Evolutionary conservation across 169 alveolate species (phyloP).

Genomic region (Eimeria brunetti): DNA sequence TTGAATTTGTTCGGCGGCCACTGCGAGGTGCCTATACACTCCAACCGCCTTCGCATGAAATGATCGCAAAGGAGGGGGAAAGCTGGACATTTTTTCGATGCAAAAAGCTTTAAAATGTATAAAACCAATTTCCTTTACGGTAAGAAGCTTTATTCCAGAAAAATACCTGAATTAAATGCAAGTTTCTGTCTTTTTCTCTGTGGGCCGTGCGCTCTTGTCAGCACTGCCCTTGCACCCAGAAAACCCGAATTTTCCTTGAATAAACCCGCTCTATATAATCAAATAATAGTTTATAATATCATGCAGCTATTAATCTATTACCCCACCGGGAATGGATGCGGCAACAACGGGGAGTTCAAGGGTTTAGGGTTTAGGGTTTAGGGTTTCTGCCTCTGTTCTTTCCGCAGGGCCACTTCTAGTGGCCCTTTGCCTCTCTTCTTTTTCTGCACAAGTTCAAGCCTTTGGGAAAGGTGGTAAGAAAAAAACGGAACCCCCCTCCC

Average conservation of each 20-base stretch:
- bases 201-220: not conserved
- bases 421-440: not conserved
- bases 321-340: too few species aligned
- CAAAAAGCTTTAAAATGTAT: not conserved
- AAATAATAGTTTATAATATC: too few species aligned
- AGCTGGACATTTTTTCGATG: not conserved
- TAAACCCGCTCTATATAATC: too few species aligned
- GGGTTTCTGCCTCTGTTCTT: not conserved
- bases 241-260: too few species aligned
- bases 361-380: not conserved
- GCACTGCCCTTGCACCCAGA: too few species aligned
- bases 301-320: too few species aligned
- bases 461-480: not conserved
- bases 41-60: not conserved
- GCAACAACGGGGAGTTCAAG: too few species aligned
- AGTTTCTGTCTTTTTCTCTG: not conserved
- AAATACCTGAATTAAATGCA: not conserved
- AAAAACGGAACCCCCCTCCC: not conserved
- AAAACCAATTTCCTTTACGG: not conserved
- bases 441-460: not conserved
- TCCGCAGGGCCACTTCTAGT: slow-evolving; percentile 10
- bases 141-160: not conserved
- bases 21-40: not conserved
- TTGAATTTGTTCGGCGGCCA: not conserved
- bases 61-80: not conserved